Base-by-base conservation (phyloP, 1,284 basidiomycete species). In the Apiotrichum veenhuisii region DNA sequence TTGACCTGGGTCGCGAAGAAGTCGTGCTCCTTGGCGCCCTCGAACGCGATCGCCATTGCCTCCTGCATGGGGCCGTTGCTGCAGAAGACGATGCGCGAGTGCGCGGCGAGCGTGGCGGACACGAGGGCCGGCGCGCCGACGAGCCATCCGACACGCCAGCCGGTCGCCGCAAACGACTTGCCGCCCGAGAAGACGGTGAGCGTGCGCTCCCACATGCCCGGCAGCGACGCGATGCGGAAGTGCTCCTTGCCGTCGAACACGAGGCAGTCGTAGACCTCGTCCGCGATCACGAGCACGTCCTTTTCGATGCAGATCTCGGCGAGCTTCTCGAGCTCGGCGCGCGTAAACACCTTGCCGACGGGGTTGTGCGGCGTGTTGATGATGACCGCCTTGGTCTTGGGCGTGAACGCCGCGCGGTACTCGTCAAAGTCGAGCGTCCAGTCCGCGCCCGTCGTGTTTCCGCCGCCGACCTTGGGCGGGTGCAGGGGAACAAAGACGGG, bases 201-300 rank as follows among this genome's bases (percentile, higher is more conserved):
- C 0, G 90, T 92, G 41, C 89, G 86, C 64, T 98, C 91, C 94
- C 94, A 98, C 92, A 98, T 96, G n/a, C 91, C 90, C 11, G 91
- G 92, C 30, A 97, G 82, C 27, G 82, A 89, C 3, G 95, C 95
- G 64, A 98, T 89, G 52, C 94, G 87, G 55, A 93, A 80, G 74
- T 98, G 96, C 70, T 94, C 84, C 65, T 87, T 86, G 45, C 82
- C 85, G 66, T 95, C 91, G 69, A 88, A 97, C 7, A 94, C 86
- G 36, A 99, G 84, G 69, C 87, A 90, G 70, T 99, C 96, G 76
- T 99, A 99, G 87, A 97, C 94, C 84, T 99, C 96, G 77, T 99
- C 96, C 1, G 93, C 81, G 81, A 98, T 87, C 27, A 98, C 87
- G 38, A 99, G 79, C 18, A 98, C 81, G 74, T 99, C 93, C 77